phyloP scores from a whole-genome alignment of 2,329 filamentous ascomycete genomes.

The Epicoccum sorghinum region DNA sequence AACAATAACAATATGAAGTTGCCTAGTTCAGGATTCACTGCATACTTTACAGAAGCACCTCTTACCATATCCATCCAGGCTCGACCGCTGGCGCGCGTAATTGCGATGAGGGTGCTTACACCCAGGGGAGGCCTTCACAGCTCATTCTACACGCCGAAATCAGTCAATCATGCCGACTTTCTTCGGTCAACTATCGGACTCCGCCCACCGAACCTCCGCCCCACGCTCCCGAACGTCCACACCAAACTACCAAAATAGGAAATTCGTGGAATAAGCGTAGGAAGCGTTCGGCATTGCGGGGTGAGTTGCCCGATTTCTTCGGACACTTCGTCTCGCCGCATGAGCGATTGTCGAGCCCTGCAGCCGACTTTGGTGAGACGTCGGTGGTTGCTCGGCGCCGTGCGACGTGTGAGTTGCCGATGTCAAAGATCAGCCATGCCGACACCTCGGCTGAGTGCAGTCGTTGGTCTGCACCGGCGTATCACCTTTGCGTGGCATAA shows the following conservation, averaged over 20 bases:
- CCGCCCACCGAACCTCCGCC: conserved; percentile 8
- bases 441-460: not conserved
- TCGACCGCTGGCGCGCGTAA: too few relatives aligned
- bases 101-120: not conserved
- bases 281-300: conserved; percentile 18
- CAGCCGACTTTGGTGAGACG: conserved; percentile 4
- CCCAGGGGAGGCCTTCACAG: not conserved
- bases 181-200: conserved; percentile 9
- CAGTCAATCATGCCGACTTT: not conserved
- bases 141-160: not conserved
- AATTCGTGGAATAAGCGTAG: conserved; percentile 8
- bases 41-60: too few relatives aligned
- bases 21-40: too few relatives aligned
- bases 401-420: conserved; percentile 1
- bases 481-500: not conserved
- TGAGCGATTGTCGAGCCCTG: not conserved
- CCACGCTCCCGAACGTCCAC: conserved; percentile 1
- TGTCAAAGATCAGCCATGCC: not conserved
- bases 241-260: conserved; percentile 6
- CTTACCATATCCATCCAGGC: too few relatives aligned
- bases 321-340: conserved; percentile 2
- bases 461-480: not conserved
- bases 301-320: conserved; percentile 15
- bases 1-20: too few relatives aligned
- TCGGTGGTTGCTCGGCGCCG: conserved; percentile 8